Evolutionary conservation across 2,329 filamentous ascomycete species (phyloP).

Genomic region (Pseudogymnoascus sp.): DNA sequence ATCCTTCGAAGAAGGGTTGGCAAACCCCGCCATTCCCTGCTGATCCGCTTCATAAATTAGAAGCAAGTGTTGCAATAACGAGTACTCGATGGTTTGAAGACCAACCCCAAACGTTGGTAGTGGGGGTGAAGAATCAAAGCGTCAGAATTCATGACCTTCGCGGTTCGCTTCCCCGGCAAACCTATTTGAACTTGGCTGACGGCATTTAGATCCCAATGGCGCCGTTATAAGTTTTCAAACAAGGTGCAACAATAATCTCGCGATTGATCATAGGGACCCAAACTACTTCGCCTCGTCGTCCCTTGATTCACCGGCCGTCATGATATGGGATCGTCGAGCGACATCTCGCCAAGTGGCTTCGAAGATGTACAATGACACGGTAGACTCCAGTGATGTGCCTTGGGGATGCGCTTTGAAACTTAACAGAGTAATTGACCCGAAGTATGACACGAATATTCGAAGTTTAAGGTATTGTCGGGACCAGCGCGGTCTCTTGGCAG

Average conservation of each 20-base stretch:
- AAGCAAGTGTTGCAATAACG: conserved; percentile 65
- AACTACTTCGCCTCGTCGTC: conserved; percentile 81
- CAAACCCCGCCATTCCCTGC: conserved; percentile 17
- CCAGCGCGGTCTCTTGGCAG: conserved; percentile 50
- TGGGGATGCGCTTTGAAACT: conserved; percentile 54
- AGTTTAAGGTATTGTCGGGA: conserved; percentile 56
- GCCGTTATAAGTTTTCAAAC: conserved; percentile 53
- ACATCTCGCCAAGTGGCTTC: conserved; percentile 44
- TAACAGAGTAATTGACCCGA: conserved; percentile 44
- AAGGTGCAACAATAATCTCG: conserved; percentile 60
- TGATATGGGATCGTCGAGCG: conserved; percentile 71
- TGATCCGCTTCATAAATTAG: conserved; percentile 49
- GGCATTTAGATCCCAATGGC: conserved; percentile 37
- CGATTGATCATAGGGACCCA: conserved; percentile 70
- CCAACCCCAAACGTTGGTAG: conserved; percentile 65
- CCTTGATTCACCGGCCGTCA: conserved; percentile 62
- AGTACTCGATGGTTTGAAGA: conserved; percentile 76
- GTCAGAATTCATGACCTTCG: conserved; percentile 71
- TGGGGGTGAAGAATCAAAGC: conserved; percentile 66
- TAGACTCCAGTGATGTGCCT: conserved; percentile 52
- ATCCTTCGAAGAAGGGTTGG: conserved; percentile 39
- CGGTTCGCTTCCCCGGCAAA: conserved; percentile 39
- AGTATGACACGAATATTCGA: conserved; percentile 51
- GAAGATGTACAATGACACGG: conserved; percentile 44
- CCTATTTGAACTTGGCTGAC: conserved; percentile 15